Conservation (phyloP, 2,329 filamentous ascomycete genomes). For the Colletotrichum zoysiae region DNA sequence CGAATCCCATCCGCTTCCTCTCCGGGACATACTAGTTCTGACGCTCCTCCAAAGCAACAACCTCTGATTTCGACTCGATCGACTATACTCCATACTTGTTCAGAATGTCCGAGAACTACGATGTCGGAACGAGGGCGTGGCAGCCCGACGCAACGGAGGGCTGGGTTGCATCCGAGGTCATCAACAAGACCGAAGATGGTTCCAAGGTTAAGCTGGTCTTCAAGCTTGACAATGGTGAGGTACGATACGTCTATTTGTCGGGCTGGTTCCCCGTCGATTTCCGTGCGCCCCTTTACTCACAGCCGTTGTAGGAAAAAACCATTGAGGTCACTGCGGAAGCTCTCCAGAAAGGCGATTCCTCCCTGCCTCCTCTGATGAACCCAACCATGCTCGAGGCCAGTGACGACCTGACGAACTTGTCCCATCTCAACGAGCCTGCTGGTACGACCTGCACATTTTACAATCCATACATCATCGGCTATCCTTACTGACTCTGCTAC, state of each 20-base stretch:
- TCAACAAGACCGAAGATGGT: slow-evolving; percentile 85
- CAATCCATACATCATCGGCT: neutral
- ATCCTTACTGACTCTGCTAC: slow-evolving; percentile 31
- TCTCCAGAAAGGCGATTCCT: slow-evolving; percentile 80
- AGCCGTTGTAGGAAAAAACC: slow-evolving; percentile 75
- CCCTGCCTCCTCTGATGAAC: slow-evolving; percentile 95
- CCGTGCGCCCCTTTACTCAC: slow-evolving; percentile 33
- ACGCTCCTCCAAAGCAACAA: slow-evolving; percentile 26
- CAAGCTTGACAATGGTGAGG: slow-evolving; percentile 92
- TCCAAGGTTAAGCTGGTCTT: slow-evolving; percentile 91
- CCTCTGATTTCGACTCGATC: slow-evolving; percentile 26
- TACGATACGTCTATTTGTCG: slow-evolving; percentile 53
- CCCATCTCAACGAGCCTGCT: slow-evolving; percentile 97
- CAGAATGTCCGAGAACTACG: slow-evolving; percentile 92
- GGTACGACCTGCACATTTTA: slow-evolving; percentile 65
- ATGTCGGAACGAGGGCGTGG: slow-evolving; percentile 97
- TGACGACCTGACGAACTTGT: slow-evolving; percentile 96
- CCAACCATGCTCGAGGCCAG: slow-evolving; percentile 98
- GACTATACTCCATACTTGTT: slow-evolving; percentile 37
- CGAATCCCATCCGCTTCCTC: slow-evolving; percentile 27
- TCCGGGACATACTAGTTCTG: slow-evolving; percentile 31
- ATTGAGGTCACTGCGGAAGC: slow-evolving; percentile 82
- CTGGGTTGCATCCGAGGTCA: slow-evolving; percentile 96
- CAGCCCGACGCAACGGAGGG: slow-evolving; percentile 96
- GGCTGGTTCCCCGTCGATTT: neutral